Base-by-base conservation (phyloP, 352 stramenopile genomes). In the Lagenidium giganteum region DNA sequence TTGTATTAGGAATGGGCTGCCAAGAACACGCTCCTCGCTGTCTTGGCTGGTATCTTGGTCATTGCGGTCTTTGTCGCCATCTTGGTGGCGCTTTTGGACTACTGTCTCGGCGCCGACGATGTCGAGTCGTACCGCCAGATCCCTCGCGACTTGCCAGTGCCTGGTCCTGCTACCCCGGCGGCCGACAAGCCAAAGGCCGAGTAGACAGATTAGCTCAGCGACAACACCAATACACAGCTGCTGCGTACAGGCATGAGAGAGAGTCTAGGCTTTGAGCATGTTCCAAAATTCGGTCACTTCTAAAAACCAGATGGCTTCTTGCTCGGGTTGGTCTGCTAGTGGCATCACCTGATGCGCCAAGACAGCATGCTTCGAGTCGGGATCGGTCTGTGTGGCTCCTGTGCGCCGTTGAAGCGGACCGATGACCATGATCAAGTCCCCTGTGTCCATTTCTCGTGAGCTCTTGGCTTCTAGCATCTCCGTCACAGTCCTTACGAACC, bases 391-490 rank as follows among this genome's bases (percentile, higher is more conserved):
- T 12, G 39, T 11, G 3, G 44, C 7, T 18, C 38, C 31, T 23
- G 39, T 29, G 14, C 42, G 50, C 23, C 50, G 50, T 33, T 77
- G 61, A 31, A 87, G 54, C 2, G 80, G 80, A 1, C 80, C 80
- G 40, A 92, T 88, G 14, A 77, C 59, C 74, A 92, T 86, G n/a
- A 88, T 58, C 33, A 83, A 83, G 47, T 84, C 72, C 20, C 75
- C 75, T 80, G 37, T 22, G 12, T 22, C n/a, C 22, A 6, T 29
- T 8, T 6, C 40, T 36, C 17, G 14, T 3, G 18, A 25, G 12
- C 17, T 11, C 13, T 16, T 4, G 24, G 17, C 5, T 21, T 12
- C 11, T 40, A 24, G 25, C 24, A 38, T 14, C 16, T 25, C 6
- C 14, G 12, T 36, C 1, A 29, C 3, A 26, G 14, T 12, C 6